Base-by-base conservation (phyloP, 2,329 filamentous ascomycete species). In the Ascomycota sp. region DNA sequence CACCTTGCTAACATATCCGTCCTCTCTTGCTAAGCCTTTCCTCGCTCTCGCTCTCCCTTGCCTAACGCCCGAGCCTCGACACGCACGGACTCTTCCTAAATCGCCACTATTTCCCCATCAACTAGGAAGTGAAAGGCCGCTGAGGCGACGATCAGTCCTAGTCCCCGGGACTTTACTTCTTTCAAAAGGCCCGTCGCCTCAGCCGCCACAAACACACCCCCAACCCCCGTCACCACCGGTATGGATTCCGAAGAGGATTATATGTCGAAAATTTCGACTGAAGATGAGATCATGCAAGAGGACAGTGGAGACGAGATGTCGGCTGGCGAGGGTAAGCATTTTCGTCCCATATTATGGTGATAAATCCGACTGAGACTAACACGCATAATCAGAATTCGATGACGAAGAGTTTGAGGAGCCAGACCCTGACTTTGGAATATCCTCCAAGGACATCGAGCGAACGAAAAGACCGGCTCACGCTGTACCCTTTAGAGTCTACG, bases 241-340 rank as follows among this genome's bases (percentile, higher is more conserved):
- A 94, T 94, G 85, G 83, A 93, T 57, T 94, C 85, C 7, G 86
- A 95, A 43, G 83, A 94, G 46, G 86, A 94, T 35, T 85, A 85
- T 52, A 77, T 89, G 67, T 91, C 79, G 43, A 72, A 74, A 46
- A 63, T 75, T 42, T 86, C 80, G 25, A 92, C 44, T 39, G 75
- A 75, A 25, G 73, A 75, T 32, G 75, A 79, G 38, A 68, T 81
- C 35, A 65, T 76, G 51, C 67, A 77, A 37, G 78, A 83, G 43
- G 73, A 78, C 35, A 83, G 78, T 41, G 83, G 81, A 32, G 80
- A 83, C 43, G 74, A 65, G 50, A 53, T 67, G 36, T 69, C 64
- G 2, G 63, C 48, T 5, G 57, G 45, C 12, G 64, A 67, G 42
- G 63, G 63, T 66, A 42, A 28, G 48, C 45, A 13, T 32, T 27